Evolutionary conservation across 2,329 filamentous ascomycete species (phyloP), one percentile per base, ranked within the genome.

Genomic region (Uncinocarpus reesii): DNA sequence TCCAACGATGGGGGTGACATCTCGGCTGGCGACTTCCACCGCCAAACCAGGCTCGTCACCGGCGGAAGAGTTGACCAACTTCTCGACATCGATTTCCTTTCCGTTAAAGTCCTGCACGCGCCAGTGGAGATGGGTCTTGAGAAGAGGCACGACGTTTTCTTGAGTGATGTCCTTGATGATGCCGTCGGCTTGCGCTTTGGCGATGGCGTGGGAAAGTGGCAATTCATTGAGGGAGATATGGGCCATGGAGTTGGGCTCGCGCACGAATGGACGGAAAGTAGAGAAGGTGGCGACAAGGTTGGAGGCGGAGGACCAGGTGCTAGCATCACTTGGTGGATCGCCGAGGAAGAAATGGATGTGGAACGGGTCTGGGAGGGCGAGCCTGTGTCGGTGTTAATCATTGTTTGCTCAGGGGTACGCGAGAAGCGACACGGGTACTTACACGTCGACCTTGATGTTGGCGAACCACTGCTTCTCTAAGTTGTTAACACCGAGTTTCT

Each of bases 281-380:
- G 74, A 76, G 54, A 82, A 74, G 0, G 76, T 76, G 1, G 83
- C 83, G 2, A 83, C 72, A 7, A 83, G 71, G 52, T 76, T 80
- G 1, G 65, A 58, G 0, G 76, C 72, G 34, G 62, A 60, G 0
- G 70, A 59, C 81, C 81, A 85, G 0, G 61, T 57, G 4, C 54
- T 53, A 1, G 69, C 57, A 32, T 79, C 67, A 2, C 58, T 55
- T 0, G 74, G 67, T 1, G 71, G 66, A 2, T 71, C 60, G 0
- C 80, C 84, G 1, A 87, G 60, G 64, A 88, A 89, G 50, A 89
- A 68, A 59, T 82, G 77, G 16, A 90, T 69, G 47, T 71, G 72
- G 57, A 82, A 86, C 0, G 81, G 78, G 1, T 74, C 76, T 8
- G 74, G 69, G 7, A 84, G 63, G 2, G 78, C 77, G 49, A 18